Percentiles rank a stretch among this genome's conserved stretches.
phyloP scores from a whole-genome alignment of 768 basidiomycete genomes.

The Mycena haematopus region DNA sequence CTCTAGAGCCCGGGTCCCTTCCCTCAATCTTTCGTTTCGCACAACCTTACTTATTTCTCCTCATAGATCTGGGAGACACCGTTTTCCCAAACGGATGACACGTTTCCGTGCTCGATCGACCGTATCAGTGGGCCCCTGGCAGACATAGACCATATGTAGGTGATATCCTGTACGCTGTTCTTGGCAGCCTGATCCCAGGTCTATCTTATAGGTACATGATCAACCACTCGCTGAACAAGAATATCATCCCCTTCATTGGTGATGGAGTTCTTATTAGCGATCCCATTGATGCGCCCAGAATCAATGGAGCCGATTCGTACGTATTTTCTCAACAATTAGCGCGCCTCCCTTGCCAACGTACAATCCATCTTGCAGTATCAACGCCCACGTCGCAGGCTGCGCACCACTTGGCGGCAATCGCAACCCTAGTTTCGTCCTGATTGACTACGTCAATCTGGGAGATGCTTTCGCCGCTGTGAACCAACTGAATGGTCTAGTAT shows the following conservation, averaged over 20 bases:
- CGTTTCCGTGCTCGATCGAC: constrained; percentile 49
- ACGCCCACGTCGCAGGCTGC: constrained; percentile 50
- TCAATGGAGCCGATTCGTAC: constrained; percentile 36
- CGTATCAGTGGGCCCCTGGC: constrained; percentile 46
- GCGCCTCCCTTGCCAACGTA: not conserved
- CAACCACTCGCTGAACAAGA: not conserved
- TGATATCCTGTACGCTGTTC: too few species aligned
- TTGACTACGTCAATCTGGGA: constrained; percentile 54
- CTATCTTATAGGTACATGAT: too few species aligned
- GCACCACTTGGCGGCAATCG: constrained; percentile 43
- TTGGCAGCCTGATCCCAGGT: not conserved
- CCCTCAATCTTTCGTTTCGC: not conserved
- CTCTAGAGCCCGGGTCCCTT: too few species aligned
- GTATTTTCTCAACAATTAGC: constrained; percentile 15
- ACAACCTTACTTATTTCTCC: too few species aligned
- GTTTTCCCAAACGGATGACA: constrained; percentile 43
- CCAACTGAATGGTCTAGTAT: constrained; percentile 46
- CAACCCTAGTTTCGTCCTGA: constrained; percentile 53
- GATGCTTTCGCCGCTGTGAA: constrained; percentile 46
- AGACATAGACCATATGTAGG: too few species aligned
- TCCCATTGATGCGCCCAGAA: not conserved
- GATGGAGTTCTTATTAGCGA: not conserved
- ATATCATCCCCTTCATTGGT: not conserved
- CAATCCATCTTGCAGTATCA: constrained; percentile 32
- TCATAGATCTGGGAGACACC: constrained; percentile 50